phyloP scores from a whole-genome alignment of 2,329 filamentous ascomycete species.

The Pseudogymnoascus sp. region DNA sequence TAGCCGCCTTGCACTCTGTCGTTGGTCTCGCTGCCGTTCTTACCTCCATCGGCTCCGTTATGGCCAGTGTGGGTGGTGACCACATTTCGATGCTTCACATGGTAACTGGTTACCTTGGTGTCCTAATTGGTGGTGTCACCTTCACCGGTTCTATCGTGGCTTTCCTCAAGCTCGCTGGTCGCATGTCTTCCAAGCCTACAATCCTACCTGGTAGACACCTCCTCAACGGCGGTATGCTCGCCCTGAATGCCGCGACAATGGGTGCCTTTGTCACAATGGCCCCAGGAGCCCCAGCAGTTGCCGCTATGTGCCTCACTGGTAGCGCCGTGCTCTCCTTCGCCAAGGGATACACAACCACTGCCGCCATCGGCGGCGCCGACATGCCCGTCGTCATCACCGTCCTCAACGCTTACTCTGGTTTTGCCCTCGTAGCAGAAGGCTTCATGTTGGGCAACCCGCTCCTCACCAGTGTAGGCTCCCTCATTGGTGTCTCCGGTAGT shows the following conservation, averaged over 20 bases:
- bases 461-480: slow-evolving; percentile 73
- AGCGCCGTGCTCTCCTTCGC: slow-evolving; percentile 73
- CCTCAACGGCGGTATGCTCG: slow-evolving; percentile 66
- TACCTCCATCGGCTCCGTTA: slow-evolving; percentile 80
- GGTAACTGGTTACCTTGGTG: slow-evolving; percentile 77
- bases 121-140: slow-evolving; percentile 78
- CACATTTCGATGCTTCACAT: slow-evolving; percentile 66
- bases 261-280: slow-evolving; percentile 75
- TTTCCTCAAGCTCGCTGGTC: slow-evolving; percentile 77
- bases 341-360: slow-evolving; percentile 81
- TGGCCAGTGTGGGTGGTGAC: slow-evolving; percentile 57
- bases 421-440: slow-evolving; percentile 81
- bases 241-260: slow-evolving; percentile 74
- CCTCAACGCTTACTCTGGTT: slow-evolving; percentile 83
- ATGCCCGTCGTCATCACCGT: slow-evolving; percentile 92
- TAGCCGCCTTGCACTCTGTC: slow-evolving; percentile 81
- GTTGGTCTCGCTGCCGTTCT: slow-evolving; percentile 82
- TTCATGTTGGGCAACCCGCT: slow-evolving; percentile 87
- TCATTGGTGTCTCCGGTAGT: slow-evolving; percentile 82
- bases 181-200: slow-evolving; percentile 70
- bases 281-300: slow-evolving; percentile 69
- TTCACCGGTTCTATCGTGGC: slow-evolving; percentile 88
- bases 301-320: slow-evolving; percentile 66
- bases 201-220: slow-evolving; percentile 66
- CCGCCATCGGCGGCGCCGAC: slow-evolving; percentile 85